These are phyloP conservation scores for Ogataea paraovalis DNA, from an alignment of 805 yeast species.

Conservation along the genomic window DNA sequence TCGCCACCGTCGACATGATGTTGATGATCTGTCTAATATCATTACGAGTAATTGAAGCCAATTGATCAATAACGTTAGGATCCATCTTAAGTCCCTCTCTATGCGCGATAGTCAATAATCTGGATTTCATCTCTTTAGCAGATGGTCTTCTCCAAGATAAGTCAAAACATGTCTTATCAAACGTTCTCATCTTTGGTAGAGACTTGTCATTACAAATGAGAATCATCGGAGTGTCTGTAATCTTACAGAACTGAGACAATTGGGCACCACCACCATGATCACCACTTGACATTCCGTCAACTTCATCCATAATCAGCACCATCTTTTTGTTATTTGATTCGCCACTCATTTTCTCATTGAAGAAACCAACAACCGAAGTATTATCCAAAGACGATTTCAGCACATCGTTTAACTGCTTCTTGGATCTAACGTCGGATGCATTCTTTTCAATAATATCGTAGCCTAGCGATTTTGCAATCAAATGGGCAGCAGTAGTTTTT, in stretches of 20 bases:
- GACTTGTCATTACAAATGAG: conserved; percentile 91
- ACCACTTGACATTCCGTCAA: conserved; percentile 99
- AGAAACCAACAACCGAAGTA: conserved; percentile 78
- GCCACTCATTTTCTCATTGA: conserved; percentile 34
- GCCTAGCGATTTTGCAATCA: conserved; percentile 65
- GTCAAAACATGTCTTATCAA: conserved; percentile 78
- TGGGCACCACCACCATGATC: conserved; percentile 99
- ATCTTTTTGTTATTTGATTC: conserved; percentile 45
- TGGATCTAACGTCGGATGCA: conserved; percentile 89
- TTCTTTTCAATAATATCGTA: conserved; percentile 74
- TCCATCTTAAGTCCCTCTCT: conserved; percentile 80
- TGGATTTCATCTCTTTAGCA: conserved; percentile 71
- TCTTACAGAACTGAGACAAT: conserved; percentile 78
- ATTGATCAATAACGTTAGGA: conserved; percentile 73
- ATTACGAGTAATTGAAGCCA: conserved; percentile 79
- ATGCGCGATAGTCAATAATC: conserved; percentile 86
- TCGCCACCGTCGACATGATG: conserved; percentile 77
- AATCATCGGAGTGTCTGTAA: conserved; percentile 85
- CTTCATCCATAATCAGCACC: conserved; percentile 95
- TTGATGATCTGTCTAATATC: conserved; percentile 95
- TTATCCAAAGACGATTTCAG: conserved; percentile 72
- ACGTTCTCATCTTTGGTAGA: conserved; percentile 93
- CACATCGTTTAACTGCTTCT: conserved; percentile 63
- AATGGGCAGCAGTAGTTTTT: conserved; percentile 77
- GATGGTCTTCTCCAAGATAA: conserved; percentile 87